Percentiles rank a stretch among this genome's conserved stretches.
phyloP scores from a whole-genome alignment of 208 protist species.

The Crithidia fasciculata region DNA sequence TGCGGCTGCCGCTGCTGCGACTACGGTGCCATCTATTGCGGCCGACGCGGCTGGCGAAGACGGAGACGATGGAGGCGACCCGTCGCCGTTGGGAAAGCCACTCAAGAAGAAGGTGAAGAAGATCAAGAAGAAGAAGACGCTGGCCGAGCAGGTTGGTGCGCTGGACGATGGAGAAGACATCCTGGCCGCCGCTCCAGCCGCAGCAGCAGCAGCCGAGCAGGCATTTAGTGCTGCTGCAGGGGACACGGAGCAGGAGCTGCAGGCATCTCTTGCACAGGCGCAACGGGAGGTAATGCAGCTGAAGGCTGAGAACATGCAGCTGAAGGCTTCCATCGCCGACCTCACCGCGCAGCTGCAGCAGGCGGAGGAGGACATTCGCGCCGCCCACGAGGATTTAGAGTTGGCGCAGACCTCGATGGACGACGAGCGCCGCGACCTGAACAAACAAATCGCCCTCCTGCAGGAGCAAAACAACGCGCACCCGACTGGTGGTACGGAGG shows the following conservation, averaged over 20 bases:
- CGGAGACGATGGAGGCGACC: conserved; percentile 7
- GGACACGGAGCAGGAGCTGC: conserved; percentile 13
- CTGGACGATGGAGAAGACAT: conserved; percentile 36
- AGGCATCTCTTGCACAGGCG: conserved; percentile 9
- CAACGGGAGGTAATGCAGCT: conserved; percentile 48
- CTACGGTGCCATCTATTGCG: background rate
- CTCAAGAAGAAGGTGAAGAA: conserved; percentile 62
- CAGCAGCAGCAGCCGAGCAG: background rate
- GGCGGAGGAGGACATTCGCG: conserved; percentile 46
- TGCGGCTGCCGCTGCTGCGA: background rate
- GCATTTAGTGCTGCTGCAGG: background rate
- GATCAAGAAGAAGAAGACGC: conserved; percentile 53
- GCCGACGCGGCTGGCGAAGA: background rate
- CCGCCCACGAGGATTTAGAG: conserved; percentile 38
- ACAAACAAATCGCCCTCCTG: conserved; percentile 44
- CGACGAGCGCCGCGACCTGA: conserved; percentile 41
- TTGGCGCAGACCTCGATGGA: conserved; percentile 26
- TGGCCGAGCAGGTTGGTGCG: conserved; percentile 49
- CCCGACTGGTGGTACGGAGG: conserved; percentile 6
- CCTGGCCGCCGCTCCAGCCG: conserved; percentile 14
- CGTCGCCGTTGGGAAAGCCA: conserved; percentile 12
- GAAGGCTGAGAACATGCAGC: conserved; percentile 55
- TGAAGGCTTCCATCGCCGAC: conserved; percentile 55
- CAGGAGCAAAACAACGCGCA: background rate
- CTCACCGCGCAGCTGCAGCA: conserved; percentile 52